Evolutionary conservation across 164 flowering plant species (phyloP), one percentile per base, ranked within the genome.

Genomic region (Litsea cubeba): DNA sequence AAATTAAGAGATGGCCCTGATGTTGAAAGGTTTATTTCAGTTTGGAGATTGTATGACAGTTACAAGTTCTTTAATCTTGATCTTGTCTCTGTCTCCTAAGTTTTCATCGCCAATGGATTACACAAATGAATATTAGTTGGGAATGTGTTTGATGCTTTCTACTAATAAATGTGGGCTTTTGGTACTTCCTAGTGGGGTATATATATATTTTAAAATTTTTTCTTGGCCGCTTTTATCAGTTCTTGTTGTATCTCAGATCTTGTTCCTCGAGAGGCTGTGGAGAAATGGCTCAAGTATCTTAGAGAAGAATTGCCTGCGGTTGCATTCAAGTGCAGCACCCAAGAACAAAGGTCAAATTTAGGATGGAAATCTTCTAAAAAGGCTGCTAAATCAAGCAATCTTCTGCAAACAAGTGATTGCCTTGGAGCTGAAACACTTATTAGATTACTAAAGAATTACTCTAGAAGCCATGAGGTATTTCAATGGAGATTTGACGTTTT

Each of bases 271-370:
- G 99, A 93, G 84, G 87, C 98, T 80, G 95, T 80, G 73, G 97
- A 93, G 76, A 93, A 92, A 84, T 95, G 99, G 99, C 95, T 95
- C 69, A 89, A 85, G 75, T 91, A 94, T 84, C 89, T 94, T 25
- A 82, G 97, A 74, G 98, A 92, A 85, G 99, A 95, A 76, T 79
- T 92, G 50, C 97, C 99, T 40, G 85, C 99, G 10, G 97, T 94
- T 78, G 99, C 99, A 51, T 94, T 96, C 77, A 96, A 92, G 78
- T 94, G 97, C 78, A 95, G 88, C 80, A 96, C 99, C 62, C 99
- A 96, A 77, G 86, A 91, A 76, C 99, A 96, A 77, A 84, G 88
- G 70, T 85, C 95, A 68, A 96, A 96, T 76, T 85, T 92, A 72
- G 91, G 94, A 2, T 91, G 98, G 98, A 96, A 91, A 82, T 84